Percentiles rank a stretch among this genome's conserved stretches.
Evolutionary conservation across 2,329 filamentous ascomycete species (phyloP).

Genomic region (Canariomyces notabilis): DNA sequence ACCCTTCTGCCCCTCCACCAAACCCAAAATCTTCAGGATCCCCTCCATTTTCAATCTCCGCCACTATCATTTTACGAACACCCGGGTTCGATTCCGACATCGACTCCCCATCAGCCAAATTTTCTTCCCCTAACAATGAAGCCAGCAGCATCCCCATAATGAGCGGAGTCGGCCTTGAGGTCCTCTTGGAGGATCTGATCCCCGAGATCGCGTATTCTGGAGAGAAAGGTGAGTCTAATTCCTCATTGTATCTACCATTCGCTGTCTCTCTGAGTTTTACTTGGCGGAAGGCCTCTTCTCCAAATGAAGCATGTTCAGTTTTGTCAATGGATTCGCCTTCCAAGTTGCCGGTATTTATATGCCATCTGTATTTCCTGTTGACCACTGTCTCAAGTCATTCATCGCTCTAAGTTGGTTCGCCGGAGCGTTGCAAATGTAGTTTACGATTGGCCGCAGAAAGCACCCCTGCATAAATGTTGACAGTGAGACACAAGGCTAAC

Average conservation of each 20-base stretch:
- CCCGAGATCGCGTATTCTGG: slow-evolving; percentile 41
- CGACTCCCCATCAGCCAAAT: slow-evolving; percentile 18
- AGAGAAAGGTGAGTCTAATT: slow-evolving; percentile 34
- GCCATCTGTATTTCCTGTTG: too few species aligned
- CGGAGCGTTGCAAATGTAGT: background rate
- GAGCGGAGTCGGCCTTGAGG: slow-evolving; percentile 36
- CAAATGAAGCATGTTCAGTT: background rate
- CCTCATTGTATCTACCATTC: background rate
- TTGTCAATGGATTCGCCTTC: too few species aligned
- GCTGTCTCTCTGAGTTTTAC: background rate
- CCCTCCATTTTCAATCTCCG: slow-evolving; percentile 4
- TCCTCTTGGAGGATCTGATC: slow-evolving; percentile 41
- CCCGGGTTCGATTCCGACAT: slow-evolving; percentile 21
- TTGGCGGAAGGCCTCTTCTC: background rate
- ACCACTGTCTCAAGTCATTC: background rate
- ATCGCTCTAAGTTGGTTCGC: background rate
- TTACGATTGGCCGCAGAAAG: background rate
- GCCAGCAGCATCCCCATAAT: slow-evolving; percentile 30
- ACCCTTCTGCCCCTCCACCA: slow-evolving; percentile 16
- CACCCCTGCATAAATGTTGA: background rate
- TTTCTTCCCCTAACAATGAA: slow-evolving; percentile 21
- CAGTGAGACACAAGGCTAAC: slow-evolving; percentile 13
- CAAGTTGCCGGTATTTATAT: too few species aligned
- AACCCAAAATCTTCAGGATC: slow-evolving; percentile 6
- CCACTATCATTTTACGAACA: slow-evolving; percentile 14